These are phyloP conservation scores for Rhodotorula mucilaginosa DNA, from an alignment of 1,284 basidiomycete genomes.

Conservation along the genomic window DNA sequence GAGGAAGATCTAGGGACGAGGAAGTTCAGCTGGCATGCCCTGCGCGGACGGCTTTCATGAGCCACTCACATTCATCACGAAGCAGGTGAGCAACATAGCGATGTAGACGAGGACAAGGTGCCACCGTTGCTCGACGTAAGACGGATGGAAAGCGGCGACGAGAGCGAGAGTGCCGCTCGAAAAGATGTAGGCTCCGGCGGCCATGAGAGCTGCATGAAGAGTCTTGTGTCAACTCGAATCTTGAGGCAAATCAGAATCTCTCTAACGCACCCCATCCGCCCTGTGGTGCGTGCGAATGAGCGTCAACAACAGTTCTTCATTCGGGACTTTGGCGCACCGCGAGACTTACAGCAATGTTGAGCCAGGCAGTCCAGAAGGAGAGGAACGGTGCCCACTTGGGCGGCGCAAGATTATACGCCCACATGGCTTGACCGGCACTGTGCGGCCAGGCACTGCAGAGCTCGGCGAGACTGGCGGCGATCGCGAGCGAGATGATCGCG, in stretches of 20 bases:
- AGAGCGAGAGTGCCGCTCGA: constrained; percentile 9
- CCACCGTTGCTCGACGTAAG: constrained; percentile 9
- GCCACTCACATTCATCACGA: constrained; percentile 14
- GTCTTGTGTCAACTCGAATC: not conserved
- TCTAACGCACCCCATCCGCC: not conserved
- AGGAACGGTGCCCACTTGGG: constrained; percentile 5
- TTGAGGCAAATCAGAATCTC: not conserved
- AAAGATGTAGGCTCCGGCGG: constrained; percentile 22
- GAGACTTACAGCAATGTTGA: constrained; percentile 16
- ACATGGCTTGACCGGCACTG: constrained; percentile 23
- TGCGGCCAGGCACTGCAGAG: constrained; percentile 30
- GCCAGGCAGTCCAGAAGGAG: constrained; percentile 14
- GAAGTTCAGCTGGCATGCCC: not conserved
- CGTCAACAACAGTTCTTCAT: not conserved
- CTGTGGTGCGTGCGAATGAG: not conserved
- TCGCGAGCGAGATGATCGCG: constrained; percentile 3
- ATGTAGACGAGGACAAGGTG: constrained; percentile 23
- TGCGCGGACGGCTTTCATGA: not conserved
- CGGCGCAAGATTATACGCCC: constrained; percentile 21
- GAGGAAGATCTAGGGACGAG: constrained; percentile 16
- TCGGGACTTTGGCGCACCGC: too few species aligned
- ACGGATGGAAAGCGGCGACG: constrained; percentile 12
- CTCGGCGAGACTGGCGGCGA: constrained; percentile 20
- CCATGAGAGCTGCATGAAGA: constrained; percentile 1
- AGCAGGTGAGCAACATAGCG: constrained; percentile 14